Evolutionary conservation across 306 rosid genomes (phyloP).

Genomic region (Datisca glomerata): DNA sequence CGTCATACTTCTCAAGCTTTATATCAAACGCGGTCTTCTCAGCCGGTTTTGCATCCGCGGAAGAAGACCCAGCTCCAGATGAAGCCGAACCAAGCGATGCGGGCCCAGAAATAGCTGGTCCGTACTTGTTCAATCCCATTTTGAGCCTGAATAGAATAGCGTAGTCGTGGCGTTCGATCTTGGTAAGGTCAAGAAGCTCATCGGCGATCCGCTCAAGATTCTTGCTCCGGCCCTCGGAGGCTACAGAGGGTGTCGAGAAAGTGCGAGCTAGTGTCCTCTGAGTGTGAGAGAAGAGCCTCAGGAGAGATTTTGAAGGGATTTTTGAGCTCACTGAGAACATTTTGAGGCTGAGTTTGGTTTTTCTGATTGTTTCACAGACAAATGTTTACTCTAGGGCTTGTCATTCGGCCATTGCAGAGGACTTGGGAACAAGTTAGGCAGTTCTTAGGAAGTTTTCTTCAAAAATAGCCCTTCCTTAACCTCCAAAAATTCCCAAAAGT

Average conservation of each 20-base stretch:
- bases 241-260: conserved; percentile 13
- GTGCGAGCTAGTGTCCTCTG: conserved; percentile 7
- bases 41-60: conserved; percentile 17
- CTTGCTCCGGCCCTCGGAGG: conserved; percentile 17
- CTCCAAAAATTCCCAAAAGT: too few species aligned
- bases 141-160: conserved; percentile 30
- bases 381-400: too few species aligned
- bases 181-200: conserved; percentile 25
- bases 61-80: conserved; percentile 20
- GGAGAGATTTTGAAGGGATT: conserved; percentile 14
- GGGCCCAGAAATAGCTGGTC: conserved; percentile 24
- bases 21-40: conserved; percentile 34
- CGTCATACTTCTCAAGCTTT: conserved; percentile 34
- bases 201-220: conserved; percentile 35
- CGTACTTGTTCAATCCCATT: conserved; percentile 34
- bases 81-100: conserved; percentile 8
- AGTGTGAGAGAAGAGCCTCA: conserved; percentile 11
- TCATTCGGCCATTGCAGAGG: too few species aligned
- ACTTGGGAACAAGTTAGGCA: too few species aligned
- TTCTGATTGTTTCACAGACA: too few species aligned
- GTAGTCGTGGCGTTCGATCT: conserved; percentile 33
- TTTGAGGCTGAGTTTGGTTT: too few species aligned
- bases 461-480: too few species aligned
- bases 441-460: too few species aligned
- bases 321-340: too few species aligned